A percentile compares a stretch with the other conserved stretches of the same genome.
Evolutionary conservation across 2,329 filamentous ascomycete species (phyloP).

Genomic region (Ceratocystis ficicola): DNA sequence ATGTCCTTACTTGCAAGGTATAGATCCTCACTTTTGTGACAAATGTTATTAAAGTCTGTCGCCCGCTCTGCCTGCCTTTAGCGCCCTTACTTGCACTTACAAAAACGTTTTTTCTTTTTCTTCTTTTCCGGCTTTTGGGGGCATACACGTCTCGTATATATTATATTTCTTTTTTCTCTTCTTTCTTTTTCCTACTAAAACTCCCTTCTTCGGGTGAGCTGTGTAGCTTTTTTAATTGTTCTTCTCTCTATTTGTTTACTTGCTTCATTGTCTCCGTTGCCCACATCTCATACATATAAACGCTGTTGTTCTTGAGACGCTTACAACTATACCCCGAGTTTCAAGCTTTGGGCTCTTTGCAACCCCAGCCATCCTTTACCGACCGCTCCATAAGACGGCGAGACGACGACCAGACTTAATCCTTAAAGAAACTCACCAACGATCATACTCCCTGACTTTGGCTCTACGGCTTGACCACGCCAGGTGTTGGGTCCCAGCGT

Average conservation of each 20-base stretch:
- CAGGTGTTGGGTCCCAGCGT: not conserved
- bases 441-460: not conserved
- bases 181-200: slow-evolving; percentile 4
- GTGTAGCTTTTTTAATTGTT: not conserved
- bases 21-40: not conserved
- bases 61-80: not conserved
- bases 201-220: not conserved
- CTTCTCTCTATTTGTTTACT: slow-evolving; percentile 3
- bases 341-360: not conserved
- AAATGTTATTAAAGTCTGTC: not conserved
- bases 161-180: not conserved
- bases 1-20: slow-evolving; percentile 9
- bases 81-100: not conserved
- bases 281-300: not conserved
- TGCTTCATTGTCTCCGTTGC: not conserved
- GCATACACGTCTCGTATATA: not conserved
- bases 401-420: not conserved
- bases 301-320: not conserved
- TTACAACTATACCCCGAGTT: slow-evolving; percentile 8
- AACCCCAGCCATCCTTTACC: slow-evolving; percentile 1
- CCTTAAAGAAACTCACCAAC: not conserved
- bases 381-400: not conserved
- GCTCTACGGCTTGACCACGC: not conserved
- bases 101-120: slow-evolving; percentile 1
- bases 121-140: not conserved